Conservation (phyloP, 768 basidiomycete genomes). For the Galerina sulciceps region DNA sequence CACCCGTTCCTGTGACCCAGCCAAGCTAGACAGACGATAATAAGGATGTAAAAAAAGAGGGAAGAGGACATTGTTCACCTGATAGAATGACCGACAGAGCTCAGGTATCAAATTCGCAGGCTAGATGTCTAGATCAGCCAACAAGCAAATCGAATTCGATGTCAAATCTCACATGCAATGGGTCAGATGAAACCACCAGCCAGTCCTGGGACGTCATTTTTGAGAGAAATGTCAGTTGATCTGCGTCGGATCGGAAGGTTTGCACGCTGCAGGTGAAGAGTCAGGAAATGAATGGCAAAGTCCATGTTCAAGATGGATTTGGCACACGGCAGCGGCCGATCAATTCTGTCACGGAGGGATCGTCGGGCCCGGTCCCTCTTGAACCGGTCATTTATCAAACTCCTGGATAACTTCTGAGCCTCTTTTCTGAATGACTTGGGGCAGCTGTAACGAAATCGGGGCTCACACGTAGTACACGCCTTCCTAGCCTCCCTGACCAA, state of each 20-base stretch:
- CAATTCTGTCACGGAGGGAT: constrained; percentile 1
- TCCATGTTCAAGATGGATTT: constrained; percentile 8
- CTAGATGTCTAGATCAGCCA: constrained; percentile 38
- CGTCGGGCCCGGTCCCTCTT: too few relatives aligned
- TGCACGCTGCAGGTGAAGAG: neutral
- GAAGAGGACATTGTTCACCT: constrained; percentile 27
- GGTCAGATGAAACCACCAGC: constrained; percentile 64
- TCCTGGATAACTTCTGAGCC: too few relatives aligned
- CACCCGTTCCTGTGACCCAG: constrained; percentile 92
- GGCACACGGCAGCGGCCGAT: constrained; percentile 3
- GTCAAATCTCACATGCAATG: constrained; percentile 54
- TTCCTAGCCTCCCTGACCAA: too few relatives aligned
- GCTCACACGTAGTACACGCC: too few relatives aligned
- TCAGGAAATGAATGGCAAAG: constrained; percentile 1
- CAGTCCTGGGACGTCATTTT: constrained; percentile 36
- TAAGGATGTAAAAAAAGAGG: neutral
- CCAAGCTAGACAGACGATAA: constrained; percentile 51
- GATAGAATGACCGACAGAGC: constrained; percentile 83
- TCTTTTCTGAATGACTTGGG: too few relatives aligned
- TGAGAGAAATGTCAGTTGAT: neutral
- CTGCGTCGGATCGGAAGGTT: neutral
- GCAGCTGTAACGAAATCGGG: too few relatives aligned
- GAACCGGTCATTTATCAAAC: too few relatives aligned
- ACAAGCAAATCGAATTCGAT: neutral
- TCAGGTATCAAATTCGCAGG: constrained; percentile 93